Base-by-base conservation (phyloP, 768 basidiomycete species). In the Lyophyllum atratum region DNA sequence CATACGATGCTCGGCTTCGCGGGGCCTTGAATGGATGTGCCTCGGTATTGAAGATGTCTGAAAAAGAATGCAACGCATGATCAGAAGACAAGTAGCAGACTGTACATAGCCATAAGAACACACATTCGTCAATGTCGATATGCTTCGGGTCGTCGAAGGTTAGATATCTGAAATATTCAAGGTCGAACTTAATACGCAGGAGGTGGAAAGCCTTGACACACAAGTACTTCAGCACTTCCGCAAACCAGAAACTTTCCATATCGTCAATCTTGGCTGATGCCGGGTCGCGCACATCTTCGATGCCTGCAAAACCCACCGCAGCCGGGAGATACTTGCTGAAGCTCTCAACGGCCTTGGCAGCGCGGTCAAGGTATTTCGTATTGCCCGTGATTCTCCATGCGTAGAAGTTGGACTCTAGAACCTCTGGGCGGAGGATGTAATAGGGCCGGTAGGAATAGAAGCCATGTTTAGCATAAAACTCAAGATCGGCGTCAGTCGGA, bases 361-460 rank as follows among this genome's bases (percentile, higher is more conserved):
- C 88, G 34, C 85, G 81, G 52, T 89, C 74, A 31, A 85, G 75
- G 66, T 90, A 92, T 62, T 86, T 88, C 9, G 69, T 68, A 61
- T 91, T 72, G 1, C 90, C 90, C 1, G 88, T 89, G 14, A 78
- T 80, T 19, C 90, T 82, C 81, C 81, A 91, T 0, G 88, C 89
- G 58, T 90, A 87, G 75, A 90, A 90, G 73, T 90, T 90, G 56
- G 85, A 87, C 68, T 92, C 88, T 15, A 90, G 78, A 21, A 90
- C 87, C 69, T 90, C 88, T 0, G 90, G 89, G 26, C 90, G 86
- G 47, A 85, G 74, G 66, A 84, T 79, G 62, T 90, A 91, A 64
- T 77, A 74, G 21, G 74, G 57, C 6, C 67, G 59, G 17, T 78
- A 80, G 59, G 87, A 80, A 65, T 86, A 90, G 69, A 82, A 89